phyloP scores from a whole-genome alignment of 2,329 filamentous ascomycete species.

The Colletotrichum phormii region DNA sequence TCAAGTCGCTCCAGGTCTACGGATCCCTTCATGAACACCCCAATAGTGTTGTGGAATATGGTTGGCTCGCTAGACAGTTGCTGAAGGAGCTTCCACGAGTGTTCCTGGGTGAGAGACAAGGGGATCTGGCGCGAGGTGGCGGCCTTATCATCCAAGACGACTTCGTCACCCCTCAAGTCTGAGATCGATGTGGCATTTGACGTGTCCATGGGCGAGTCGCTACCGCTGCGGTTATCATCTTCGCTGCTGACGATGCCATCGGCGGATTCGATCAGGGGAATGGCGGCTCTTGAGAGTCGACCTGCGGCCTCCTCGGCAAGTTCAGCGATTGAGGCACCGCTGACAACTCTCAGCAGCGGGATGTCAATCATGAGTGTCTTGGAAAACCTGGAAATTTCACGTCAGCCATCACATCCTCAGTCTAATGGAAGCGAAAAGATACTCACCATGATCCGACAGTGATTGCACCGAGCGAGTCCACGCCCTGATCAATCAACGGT shows the following conservation, averaged over 20 bases:
- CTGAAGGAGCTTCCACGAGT: slow-evolving; percentile 42
- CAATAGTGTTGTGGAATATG: slow-evolving; percentile 55
- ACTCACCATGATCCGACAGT: slow-evolving; percentile 59
- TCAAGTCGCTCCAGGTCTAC: slow-evolving; percentile 47
- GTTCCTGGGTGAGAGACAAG: slow-evolving; percentile 3
- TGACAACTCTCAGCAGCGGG: slow-evolving; percentile 58
- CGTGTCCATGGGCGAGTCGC: not conserved
- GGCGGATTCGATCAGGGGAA: slow-evolving; percentile 1
- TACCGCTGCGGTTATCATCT: not conserved
- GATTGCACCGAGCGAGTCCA: slow-evolving; percentile 43
- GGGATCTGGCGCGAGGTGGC: not conserved
- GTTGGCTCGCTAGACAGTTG: slow-evolving; percentile 49
- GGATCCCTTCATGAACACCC: slow-evolving; percentile 42
- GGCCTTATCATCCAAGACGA: not conserved
- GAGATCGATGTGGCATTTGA: not conserved
- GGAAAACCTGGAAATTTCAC: slow-evolving; percentile 49
- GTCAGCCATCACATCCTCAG: not conserved
- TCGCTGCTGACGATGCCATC: not conserved
- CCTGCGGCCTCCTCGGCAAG: slow-evolving; percentile 14
- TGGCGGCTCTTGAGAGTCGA: not conserved
- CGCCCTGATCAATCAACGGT: slow-evolving; percentile 38
- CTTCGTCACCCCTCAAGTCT: not conserved
- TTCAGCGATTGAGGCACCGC: slow-evolving; percentile 43
- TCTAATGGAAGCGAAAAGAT: not conserved
- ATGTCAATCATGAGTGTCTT: slow-evolving; percentile 56